Evolutionary conservation across 1,284 basidiomycete genomes (phyloP).

Genomic region (Phellopilus nigrolimitatus): DNA sequence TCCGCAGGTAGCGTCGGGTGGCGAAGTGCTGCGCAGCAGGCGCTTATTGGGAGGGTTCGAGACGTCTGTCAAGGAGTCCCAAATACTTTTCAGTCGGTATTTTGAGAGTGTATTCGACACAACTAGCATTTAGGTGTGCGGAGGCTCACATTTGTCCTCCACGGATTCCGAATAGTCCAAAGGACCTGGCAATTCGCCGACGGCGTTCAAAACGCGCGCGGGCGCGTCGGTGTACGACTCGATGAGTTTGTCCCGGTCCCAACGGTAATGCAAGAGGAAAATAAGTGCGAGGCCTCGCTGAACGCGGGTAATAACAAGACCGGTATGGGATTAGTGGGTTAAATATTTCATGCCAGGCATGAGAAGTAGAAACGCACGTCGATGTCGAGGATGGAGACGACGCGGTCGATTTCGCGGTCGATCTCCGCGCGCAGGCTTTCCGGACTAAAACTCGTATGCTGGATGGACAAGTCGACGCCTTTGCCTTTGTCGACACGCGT

Average conservation of each 20-base stretch:
- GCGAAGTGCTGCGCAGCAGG: conserved; percentile 27
- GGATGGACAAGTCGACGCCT: conserved; percentile 23
- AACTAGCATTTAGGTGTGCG: not conserved
- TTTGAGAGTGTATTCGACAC: not conserved
- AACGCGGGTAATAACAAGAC: not conserved
- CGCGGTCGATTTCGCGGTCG: conserved; percentile 39
- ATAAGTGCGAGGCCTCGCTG: conserved; percentile 49
- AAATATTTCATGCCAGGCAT: conserved; percentile 4
- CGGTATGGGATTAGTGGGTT: not conserved
- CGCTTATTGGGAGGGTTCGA: conserved; percentile 25
- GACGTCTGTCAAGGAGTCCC: conserved; percentile 6
- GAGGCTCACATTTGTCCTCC: not conserved
- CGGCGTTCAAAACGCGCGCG: conserved; percentile 35
- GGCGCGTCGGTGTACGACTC: conserved; percentile 53
- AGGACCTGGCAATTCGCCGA: conserved; percentile 28
- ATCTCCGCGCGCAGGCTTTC: conserved; percentile 42
- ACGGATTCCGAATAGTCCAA: not conserved
- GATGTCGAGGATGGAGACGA: conserved; percentile 45
- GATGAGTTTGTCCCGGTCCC: conserved; percentile 61
- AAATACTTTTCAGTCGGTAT: conserved; percentile 11
- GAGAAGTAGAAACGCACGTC: conserved; percentile 35
- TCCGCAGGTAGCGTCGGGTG: conserved; percentile 35
- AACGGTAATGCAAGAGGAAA: conserved; percentile 56
- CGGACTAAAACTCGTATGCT: conserved; percentile 35
- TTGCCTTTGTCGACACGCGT: conserved; percentile 28